Percentiles rank a stretch among this genome's conserved stretches.
These are phyloP conservation scores for Mollisia scopiformis DNA, from an alignment of 2,329 filamentous ascomycete species.

Conservation along the genomic window DNA sequence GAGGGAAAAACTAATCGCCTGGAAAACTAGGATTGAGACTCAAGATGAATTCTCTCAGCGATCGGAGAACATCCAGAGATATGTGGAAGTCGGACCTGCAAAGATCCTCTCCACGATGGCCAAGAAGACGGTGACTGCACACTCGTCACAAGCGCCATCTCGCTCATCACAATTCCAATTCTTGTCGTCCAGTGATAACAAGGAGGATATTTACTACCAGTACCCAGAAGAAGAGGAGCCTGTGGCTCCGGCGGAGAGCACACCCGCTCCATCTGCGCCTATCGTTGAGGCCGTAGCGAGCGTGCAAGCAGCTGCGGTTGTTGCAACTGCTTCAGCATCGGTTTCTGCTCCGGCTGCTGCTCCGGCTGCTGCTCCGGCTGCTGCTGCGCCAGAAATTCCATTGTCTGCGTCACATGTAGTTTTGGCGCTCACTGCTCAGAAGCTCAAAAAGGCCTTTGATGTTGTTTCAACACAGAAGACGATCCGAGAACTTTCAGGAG, in stretches of 20 bases:
- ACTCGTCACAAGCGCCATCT: neutral
- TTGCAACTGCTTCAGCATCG: neutral
- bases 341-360: neutral
- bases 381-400: conserved; percentile 4
- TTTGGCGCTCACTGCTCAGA: conserved; percentile 7
- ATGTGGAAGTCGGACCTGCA: conserved; percentile 7
- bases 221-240: conserved; percentile 2
- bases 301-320: neutral
- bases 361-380: neutral
- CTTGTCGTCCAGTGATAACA: neutral
- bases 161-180: neutral
- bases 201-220: conserved; percentile 1
- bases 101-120: conserved; percentile 6
- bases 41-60: conserved; percentile 2
- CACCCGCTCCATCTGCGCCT: neutral
- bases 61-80: neutral
- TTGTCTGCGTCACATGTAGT: conserved; percentile 5
- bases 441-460: conserved; percentile 6
- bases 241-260: neutral
- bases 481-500: conserved; percentile 4
- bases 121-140: conserved; percentile 2
- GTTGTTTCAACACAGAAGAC: neutral
- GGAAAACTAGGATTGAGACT: conserved; percentile 9
- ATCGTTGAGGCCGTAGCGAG: neutral
- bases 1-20: neutral